Conservation (phyloP, 2,329 filamentous ascomycete species). For the Diaporthe destruens region DNA sequence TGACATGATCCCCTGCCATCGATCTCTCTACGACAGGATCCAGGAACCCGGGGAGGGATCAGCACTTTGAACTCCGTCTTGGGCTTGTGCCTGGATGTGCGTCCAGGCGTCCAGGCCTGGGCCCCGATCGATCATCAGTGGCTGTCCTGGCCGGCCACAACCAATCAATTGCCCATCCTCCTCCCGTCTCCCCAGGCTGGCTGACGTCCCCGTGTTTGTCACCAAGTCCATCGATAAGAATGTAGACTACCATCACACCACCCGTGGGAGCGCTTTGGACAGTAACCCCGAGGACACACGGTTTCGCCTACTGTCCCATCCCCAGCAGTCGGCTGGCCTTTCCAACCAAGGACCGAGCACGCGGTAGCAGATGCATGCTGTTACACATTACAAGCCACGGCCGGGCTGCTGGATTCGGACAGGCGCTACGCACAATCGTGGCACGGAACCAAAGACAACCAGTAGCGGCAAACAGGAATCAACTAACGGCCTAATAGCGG, state of each 20-base stretch:
- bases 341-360: not conserved
- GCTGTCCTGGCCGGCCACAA: not conserved
- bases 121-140: not conserved
- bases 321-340: not conserved
- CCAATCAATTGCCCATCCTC: not conserved
- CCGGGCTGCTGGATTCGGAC: conserved; percentile 26
- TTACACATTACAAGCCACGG: conserved; percentile 1
- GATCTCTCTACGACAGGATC: conserved; percentile 9
- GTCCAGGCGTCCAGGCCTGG: not conserved
- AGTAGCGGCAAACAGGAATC: not conserved
- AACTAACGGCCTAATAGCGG: conserved; percentile 8
- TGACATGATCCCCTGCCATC: conserved; percentile 14
- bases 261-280: not conserved
- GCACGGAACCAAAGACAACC: conserved; percentile 13
- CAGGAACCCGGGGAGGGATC: conserved; percentile 24
- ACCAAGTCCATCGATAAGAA: not conserved
- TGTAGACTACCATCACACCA: no score
- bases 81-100: not conserved
- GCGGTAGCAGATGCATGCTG: not conserved
- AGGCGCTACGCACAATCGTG: conserved; percentile 26
- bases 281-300: not conserved
- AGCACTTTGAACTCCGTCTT: conserved; percentile 7
- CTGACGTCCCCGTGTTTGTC: not conserved
- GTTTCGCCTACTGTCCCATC: not conserved
- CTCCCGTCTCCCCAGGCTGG: not conserved